These are phyloP conservation scores for Phytopythium mirpurense DNA, from an alignment of 352 stramenopile genomes.

Conservation along the genomic window DNA sequence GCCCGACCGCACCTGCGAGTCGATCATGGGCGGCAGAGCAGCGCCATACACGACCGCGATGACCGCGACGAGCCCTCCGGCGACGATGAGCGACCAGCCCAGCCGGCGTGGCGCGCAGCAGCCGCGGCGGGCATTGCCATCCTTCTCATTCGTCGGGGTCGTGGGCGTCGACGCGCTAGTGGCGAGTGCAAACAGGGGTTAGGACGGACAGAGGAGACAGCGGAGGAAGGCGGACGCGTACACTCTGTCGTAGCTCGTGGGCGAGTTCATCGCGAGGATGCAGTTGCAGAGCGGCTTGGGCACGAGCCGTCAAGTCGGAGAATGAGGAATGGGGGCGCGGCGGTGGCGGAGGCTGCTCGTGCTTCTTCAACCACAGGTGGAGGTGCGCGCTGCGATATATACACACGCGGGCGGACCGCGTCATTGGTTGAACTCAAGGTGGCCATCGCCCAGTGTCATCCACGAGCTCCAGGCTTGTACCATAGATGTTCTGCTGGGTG, in stretches of 20 bases:
- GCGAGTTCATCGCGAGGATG: constrained; percentile 1
- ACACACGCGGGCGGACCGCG: no score
- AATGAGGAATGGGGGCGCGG: neutral
- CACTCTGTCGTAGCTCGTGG: constrained; percentile 3
- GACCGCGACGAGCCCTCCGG: constrained; percentile 24
- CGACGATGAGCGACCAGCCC: constrained; percentile 28
- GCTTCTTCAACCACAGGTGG: no score
- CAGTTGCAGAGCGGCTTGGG: neutral
- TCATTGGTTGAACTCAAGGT: no score
- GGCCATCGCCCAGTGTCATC: no score
- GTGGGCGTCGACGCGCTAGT: neutral
- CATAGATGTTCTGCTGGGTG: neutral
- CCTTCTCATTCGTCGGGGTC: neutral
- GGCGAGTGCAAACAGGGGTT: neutral
- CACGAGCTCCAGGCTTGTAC: neutral
- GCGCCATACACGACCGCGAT: constrained; percentile 37
- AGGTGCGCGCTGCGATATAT: no score
- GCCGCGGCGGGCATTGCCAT: constrained; percentile 9
- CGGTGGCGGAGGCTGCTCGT: neutral
- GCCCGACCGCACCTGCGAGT: constrained; percentile 31
- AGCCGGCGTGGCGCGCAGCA: constrained; percentile 27
- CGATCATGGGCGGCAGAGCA: constrained; percentile 26
- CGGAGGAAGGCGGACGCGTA: neutral
- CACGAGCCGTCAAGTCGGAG: neutral
- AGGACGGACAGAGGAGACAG: neutral